These are phyloP conservation scores for Podospora pseudocomata DNA, from an alignment of 495 filamentous ascomycete genomes.

Conservation along the genomic window DNA sequence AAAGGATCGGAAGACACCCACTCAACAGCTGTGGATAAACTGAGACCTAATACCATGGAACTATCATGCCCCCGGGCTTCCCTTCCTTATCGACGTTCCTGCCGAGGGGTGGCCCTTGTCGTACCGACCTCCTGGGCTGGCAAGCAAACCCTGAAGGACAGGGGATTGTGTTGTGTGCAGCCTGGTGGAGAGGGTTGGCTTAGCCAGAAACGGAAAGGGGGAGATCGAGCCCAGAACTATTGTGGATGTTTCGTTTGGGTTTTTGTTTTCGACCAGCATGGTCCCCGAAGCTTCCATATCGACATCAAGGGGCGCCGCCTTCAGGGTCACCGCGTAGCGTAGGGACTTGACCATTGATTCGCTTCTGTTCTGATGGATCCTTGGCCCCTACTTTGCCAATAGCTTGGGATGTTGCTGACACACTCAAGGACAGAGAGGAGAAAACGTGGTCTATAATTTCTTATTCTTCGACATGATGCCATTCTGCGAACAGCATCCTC, in stretches of 20 bases:
- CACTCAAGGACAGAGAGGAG: neutral
- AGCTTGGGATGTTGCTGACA: neutral
- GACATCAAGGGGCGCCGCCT: neutral
- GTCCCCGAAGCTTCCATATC: neutral
- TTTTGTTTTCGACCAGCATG: neutral
- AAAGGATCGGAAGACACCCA: neutral
- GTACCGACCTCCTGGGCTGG: neutral
- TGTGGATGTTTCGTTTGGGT: neutral
- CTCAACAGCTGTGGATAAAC: neutral
- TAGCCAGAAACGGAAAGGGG: neutral
- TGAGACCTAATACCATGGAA: neutral
- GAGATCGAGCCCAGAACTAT: neutral
- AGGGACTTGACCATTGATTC: no score
- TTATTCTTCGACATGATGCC: neutral
- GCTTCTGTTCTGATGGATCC: no score
- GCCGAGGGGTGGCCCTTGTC: neutral
- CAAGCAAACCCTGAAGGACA: neutral
- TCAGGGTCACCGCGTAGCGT: no score
- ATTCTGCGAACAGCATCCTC: neutral
- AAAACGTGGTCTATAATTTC: neutral
- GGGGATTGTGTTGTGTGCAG: slow-evolving; percentile 3
- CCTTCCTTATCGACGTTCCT: neutral
- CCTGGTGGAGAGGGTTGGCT: neutral
- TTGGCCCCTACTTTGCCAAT: neutral
- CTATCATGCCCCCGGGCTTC: neutral